phyloP scores from a whole-genome alignment of 108 stramenopile genomes.

The Cyclostephanos invisitatus region DNA sequence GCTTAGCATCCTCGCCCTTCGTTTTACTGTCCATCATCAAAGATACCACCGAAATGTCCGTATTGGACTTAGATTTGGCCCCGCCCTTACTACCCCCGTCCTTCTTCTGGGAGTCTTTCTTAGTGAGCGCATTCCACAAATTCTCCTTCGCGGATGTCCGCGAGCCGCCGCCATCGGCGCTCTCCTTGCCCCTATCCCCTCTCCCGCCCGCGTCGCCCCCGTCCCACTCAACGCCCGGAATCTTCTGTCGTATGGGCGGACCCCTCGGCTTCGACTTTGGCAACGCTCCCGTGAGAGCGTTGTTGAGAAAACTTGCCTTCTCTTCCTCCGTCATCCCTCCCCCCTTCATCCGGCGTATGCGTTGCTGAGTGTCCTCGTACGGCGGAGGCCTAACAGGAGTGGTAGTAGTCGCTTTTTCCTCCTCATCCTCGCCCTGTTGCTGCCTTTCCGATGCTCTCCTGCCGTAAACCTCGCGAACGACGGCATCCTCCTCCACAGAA shows the following conservation, averaged over 20 bases:
- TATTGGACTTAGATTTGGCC: background rate
- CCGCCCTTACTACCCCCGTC: slow-evolving; percentile 1
- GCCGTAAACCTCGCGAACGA: slow-evolving; percentile 1
- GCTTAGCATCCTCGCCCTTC: slow-evolving; percentile 52
- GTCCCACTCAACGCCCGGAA: slow-evolving; percentile 33
- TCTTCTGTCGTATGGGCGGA: slow-evolving; percentile 46
- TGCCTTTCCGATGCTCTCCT: background rate
- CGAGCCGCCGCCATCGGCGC: background rate
- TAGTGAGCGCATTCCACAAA: slow-evolving; percentile 49
- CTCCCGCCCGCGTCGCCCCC: slow-evolving; percentile 7
- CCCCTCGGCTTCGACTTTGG: slow-evolving; percentile 35
- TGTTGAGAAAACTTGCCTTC: slow-evolving; percentile 50
- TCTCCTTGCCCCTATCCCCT: background rate
- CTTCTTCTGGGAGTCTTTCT: slow-evolving; percentile 13
- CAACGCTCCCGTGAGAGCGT: slow-evolving; percentile 44
- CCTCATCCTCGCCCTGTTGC: background rate
- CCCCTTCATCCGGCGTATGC: slow-evolving; percentile 56
- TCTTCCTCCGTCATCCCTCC: slow-evolving; percentile 69
- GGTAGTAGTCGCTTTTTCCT: background rate
- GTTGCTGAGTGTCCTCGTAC: slow-evolving; percentile 41
- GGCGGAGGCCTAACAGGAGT: slow-evolving; percentile 9
- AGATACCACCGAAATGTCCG: slow-evolving; percentile 22
- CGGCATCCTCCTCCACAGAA: slow-evolving; percentile 1
- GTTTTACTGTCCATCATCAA: slow-evolving; percentile 41
- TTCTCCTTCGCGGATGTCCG: slow-evolving; percentile 37